Conservation (phyloP, 1,139 yeast genomes). For the Pneumocystis wakefieldiae region DNA sequence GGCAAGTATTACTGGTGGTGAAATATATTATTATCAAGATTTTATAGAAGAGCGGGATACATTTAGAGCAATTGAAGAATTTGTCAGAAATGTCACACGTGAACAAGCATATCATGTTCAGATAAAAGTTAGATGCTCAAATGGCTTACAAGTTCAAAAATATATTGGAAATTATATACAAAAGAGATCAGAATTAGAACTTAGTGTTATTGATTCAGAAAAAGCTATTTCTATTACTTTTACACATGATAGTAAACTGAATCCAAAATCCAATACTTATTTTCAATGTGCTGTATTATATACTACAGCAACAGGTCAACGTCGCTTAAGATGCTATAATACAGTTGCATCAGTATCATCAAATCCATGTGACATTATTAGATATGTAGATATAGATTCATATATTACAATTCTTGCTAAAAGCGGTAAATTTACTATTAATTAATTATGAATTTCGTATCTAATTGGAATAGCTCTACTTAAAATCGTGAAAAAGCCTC, state of each 20-base stretch:
- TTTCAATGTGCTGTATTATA: constrained; percentile 84
- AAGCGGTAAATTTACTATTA: constrained; percentile 19
- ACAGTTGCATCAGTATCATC: constrained; percentile 69
- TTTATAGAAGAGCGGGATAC: constrained; percentile 63
- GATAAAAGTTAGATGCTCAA: constrained; percentile 73
- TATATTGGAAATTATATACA: constrained; percentile 47
- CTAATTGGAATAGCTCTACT: constrained; percentile 33
- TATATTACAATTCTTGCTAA: constrained; percentile 57
- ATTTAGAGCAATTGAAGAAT: constrained; percentile 44
- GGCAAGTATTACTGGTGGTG: constrained; percentile 61
- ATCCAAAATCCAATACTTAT: constrained; percentile 62
- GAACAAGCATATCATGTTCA: constrained; percentile 64
- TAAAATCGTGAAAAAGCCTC: constrained; percentile 40
- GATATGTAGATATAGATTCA: constrained; percentile 75
- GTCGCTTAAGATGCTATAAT: constrained; percentile 77
- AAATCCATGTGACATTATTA: constrained; percentile 56
- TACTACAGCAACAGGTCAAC: constrained; percentile 57
- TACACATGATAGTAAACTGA: constrained; percentile 61
- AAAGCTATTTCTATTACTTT: constrained; percentile 60
- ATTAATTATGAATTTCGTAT: neutral
- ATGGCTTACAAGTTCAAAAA: constrained; percentile 70
- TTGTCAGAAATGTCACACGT: constrained; percentile 26
- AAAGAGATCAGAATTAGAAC: constrained; percentile 41
- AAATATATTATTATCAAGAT: constrained; percentile 46
- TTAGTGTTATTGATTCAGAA: constrained; percentile 52